A percentile compares a stretch with the other conserved stretches of the same genome.
Evolutionary conservation across 225 moss, liverwort and hornwort species (phyloP).

Genomic region (Pleurozium schreberi): DNA sequence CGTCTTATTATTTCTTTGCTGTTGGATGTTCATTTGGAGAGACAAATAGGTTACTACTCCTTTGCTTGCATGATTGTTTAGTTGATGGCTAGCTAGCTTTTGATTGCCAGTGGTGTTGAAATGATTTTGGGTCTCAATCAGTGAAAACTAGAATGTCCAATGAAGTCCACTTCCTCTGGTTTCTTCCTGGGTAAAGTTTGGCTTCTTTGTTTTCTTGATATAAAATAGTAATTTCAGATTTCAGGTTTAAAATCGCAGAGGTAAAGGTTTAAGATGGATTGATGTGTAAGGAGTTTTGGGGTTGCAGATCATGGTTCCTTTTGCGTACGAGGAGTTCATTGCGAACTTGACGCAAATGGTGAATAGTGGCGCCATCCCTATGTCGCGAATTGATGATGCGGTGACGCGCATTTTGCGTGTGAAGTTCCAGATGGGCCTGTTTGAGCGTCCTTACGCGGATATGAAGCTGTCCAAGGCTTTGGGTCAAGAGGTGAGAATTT

Average conservation of each 20-base stretch:
- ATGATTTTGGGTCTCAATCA: not conserved
- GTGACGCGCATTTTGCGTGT: slow-evolving; percentile 50
- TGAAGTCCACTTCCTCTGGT: no score
- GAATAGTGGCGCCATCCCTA: slow-evolving; percentile 17
- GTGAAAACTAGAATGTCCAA: not conserved
- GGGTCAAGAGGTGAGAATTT: slow-evolving; percentile 18
- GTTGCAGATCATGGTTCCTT: slow-evolving; percentile 86
- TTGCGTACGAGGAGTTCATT: slow-evolving; percentile 19
- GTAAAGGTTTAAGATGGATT: not conserved
- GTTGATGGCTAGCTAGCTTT: no score
- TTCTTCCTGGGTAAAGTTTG: no score
- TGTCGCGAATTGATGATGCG: slow-evolving; percentile 45
- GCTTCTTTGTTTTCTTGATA: no score
- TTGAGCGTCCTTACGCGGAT: slow-evolving; percentile 28
- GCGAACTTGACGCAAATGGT: slow-evolving; percentile 43
- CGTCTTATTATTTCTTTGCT: not conserved
- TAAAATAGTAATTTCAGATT: not conserved
- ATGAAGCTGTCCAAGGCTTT: slow-evolving; percentile 8
- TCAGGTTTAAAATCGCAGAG: not conserved
- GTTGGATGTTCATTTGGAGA: not conserved
- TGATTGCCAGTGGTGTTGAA: not conserved
- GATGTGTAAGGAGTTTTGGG: not conserved
- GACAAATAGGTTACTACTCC: not conserved
- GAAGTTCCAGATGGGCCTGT: slow-evolving; percentile 49
- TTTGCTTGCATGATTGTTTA: not conserved